Conservation (phyloP, 257 asterid genomes). For the Solanum raphanifolium region DNA sequence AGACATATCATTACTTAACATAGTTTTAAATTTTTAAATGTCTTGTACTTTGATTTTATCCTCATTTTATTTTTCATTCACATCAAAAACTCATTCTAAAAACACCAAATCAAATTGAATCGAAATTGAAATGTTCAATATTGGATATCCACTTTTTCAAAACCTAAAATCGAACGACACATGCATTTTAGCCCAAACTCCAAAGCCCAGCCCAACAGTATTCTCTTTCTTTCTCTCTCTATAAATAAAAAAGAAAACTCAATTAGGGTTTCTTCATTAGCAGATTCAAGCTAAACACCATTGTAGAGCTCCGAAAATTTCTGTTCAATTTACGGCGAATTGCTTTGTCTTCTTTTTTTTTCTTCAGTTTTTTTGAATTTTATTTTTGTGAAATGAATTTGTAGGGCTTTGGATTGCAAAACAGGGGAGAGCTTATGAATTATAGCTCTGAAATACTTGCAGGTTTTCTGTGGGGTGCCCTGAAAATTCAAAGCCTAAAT, state of each 20-base stretch:
- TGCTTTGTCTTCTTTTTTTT: neutral
- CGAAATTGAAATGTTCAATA: too few relatives aligned
- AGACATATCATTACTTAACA: neutral
- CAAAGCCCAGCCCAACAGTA: neutral
- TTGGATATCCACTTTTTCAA: neutral
- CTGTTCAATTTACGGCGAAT: neutral
- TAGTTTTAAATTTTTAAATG: too few relatives aligned
- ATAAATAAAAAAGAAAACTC: neutral
- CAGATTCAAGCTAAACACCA: neutral
- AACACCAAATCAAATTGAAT: too few relatives aligned
- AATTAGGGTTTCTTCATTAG: neutral
- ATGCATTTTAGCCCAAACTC: neutral
- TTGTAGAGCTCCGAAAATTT: neutral
- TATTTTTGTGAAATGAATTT: too few relatives aligned
- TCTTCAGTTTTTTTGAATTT: neutral
- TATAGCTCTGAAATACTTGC: neutral
- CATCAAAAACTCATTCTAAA: too few relatives aligned
- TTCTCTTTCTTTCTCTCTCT: neutral
- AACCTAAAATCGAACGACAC: neutral
- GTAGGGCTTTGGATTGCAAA: neutral
- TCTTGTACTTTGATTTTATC: too few relatives aligned
- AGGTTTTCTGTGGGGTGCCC: neutral
- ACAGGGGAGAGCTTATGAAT: neutral
- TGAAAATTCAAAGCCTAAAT: neutral
- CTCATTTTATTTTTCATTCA: neutral